Conservation (phyloP, 2,329 filamentous ascomycete species). For the Xylariaceae sp. region DNA sequence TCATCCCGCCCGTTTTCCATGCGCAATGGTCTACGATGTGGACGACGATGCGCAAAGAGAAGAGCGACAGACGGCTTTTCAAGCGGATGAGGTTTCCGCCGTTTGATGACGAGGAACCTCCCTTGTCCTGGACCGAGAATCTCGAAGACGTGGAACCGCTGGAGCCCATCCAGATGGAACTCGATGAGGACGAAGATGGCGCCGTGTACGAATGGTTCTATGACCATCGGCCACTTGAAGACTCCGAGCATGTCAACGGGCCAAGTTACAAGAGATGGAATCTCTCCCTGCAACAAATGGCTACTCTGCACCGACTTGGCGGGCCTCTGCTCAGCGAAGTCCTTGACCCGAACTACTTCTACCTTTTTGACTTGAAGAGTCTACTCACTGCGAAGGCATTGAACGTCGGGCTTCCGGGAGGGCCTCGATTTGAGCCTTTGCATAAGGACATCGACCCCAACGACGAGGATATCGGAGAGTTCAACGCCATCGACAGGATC, state of each 20-base stretch:
- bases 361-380: slow-evolving; percentile 92
- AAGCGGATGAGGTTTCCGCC: slow-evolving; percentile 99
- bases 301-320: slow-evolving; percentile 85
- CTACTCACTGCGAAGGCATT: slow-evolving; percentile 94
- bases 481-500: slow-evolving; percentile 98
- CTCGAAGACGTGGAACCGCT: slow-evolving; percentile 96
- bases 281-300: slow-evolving; percentile 88
- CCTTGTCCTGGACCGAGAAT: slow-evolving; percentile 96
- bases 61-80: slow-evolving; percentile 91
- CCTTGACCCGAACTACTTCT: slow-evolving; percentile 94
- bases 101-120: slow-evolving; percentile 97
- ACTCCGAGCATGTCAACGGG: slow-evolving; percentile 90
- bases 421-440: slow-evolving; percentile 89
- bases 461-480: slow-evolving; percentile 98
- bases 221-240: slow-evolving; percentile 81
- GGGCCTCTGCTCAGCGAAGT: slow-evolving; percentile 85
- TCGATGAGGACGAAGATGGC: slow-evolving; percentile 87
- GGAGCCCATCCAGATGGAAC: slow-evolving; percentile 97
- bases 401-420: slow-evolving; percentile 95
- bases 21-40: slow-evolving; percentile 99
- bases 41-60: slow-evolving; percentile 96
- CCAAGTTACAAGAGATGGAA: slow-evolving; percentile 98
- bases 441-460: slow-evolving; percentile 99
- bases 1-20: slow-evolving; percentile 96
- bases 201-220: slow-evolving; percentile 97